Percentiles rank a stretch among this genome's conserved stretches.
phyloP scores from a whole-genome alignment of 345 rosid genomes.

The Sisymbrium irio region DNA sequence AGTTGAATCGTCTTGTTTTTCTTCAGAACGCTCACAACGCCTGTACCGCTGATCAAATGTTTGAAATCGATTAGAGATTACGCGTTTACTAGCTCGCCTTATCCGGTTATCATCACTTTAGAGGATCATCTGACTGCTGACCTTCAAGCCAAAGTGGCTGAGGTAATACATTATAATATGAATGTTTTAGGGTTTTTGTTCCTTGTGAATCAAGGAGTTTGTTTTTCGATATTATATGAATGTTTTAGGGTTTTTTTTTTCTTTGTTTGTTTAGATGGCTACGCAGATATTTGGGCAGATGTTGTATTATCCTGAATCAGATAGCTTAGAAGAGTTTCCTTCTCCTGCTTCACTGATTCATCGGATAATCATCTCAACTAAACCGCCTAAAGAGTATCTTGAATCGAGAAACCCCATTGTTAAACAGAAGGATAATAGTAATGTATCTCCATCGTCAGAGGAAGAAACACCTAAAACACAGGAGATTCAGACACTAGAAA shows the following conservation, averaged over 20 bases:
- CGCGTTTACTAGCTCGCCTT: constrained; percentile 75
- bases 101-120: constrained; percentile 84
- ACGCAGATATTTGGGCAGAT: constrained; percentile 65
- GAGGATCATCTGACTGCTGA: constrained; percentile 93
- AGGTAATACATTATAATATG: constrained; percentile 41
- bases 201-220: constrained; percentile 8
- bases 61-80: constrained; percentile 69
- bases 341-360: constrained; percentile 71
- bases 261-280: constrained; percentile 48
- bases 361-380: constrained; percentile 84
- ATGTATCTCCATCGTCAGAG: constrained; percentile 40
- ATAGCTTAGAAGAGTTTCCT: constrained; percentile 67
- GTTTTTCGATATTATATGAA: background rate
- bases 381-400: constrained; percentile 87
- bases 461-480: constrained; percentile 41
- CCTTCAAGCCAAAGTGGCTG: constrained; percentile 92
- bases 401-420: constrained; percentile 41
- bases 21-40: constrained; percentile 78
- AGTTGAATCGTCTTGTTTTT: background rate
- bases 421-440: constrained; percentile 37
- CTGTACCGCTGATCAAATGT: constrained; percentile 71
- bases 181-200: background rate
- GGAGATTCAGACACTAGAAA: constrained; percentile 30
- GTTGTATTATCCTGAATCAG: constrained; percentile 64
- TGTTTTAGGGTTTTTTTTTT: background rate